Evolutionary conservation across 2,329 filamentous ascomycete species (phyloP).

Genomic region (Ophiostoma perfectum): DNA sequence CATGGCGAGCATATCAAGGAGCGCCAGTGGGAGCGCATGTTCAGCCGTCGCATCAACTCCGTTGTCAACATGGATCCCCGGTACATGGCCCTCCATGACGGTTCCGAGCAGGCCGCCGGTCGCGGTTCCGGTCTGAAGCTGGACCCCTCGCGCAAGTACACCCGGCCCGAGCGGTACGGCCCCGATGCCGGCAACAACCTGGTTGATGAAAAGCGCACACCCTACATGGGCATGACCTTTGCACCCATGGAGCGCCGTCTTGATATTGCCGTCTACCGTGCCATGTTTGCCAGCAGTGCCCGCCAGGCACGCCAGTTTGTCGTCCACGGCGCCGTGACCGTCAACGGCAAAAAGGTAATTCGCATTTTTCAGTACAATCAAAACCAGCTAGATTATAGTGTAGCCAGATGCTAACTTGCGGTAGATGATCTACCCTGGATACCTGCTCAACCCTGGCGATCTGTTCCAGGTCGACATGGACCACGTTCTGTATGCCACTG

Average conservation of each 20-base stretch:
- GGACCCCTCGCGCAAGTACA: background rate
- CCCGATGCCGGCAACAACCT: slow-evolving; percentile 28
- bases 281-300: slow-evolving; percentile 88
- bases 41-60: slow-evolving; percentile 71
- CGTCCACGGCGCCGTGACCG: slow-evolving; percentile 85
- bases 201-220: slow-evolving; percentile 49
- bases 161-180: slow-evolving; percentile 16
- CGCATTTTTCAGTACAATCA: background rate
- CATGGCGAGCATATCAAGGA: slow-evolving; percentile 94
- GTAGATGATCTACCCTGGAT: slow-evolving; percentile 87
- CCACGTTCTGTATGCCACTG: slow-evolving; percentile 81
- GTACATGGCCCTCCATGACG: slow-evolving; percentile 76
- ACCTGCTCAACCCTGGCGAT: slow-evolving; percentile 92
- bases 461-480: slow-evolving; percentile 95
- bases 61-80: slow-evolving; percentile 79
- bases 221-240: slow-evolving; percentile 96
- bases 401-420: slow-evolving; percentile 9
- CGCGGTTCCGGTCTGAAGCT: slow-evolving; percentile 63
- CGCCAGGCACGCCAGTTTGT: slow-evolving; percentile 92
- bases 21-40: slow-evolving; percentile 90
- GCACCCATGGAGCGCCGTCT: slow-evolving; percentile 84
- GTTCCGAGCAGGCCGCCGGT: slow-evolving; percentile 75
- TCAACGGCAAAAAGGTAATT: slow-evolving; percentile 87
- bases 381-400: background rate
- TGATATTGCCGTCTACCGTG: slow-evolving; percentile 90